Conservation (phyloP, 2,329 filamentous ascomycete species). For the Exophiala spinifera region DNA sequence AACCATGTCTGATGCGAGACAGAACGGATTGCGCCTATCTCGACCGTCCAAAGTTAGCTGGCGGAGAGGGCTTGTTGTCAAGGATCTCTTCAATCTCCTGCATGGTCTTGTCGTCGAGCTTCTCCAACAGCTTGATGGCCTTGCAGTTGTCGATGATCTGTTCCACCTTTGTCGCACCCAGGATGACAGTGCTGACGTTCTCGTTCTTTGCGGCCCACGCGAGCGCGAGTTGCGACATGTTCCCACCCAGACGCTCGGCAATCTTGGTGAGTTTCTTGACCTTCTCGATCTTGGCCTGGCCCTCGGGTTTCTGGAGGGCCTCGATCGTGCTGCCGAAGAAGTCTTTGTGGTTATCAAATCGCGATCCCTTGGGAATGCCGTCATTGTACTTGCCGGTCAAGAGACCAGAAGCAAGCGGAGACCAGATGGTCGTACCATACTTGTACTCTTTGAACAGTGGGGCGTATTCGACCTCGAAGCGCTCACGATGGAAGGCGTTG, state of each 20-base stretch:
- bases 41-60: conserved; percentile 19
- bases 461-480: conserved; percentile 62
- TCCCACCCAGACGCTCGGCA: conserved; percentile 62
- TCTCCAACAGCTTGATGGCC: conserved; percentile 44
- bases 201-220: conserved; percentile 57
- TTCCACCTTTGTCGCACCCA: conserved; percentile 46
- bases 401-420: conserved; percentile 59
- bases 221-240: conserved; percentile 53
- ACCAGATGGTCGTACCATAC: conserved; percentile 62
- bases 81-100: conserved; percentile 43
- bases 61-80: conserved; percentile 23
- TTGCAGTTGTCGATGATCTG: conserved; percentile 46
- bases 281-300: conserved; percentile 52
- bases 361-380: conserved; percentile 57
- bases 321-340: conserved; percentile 49
- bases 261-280: conserved; percentile 52
- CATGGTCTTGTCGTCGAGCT: conserved; percentile 45
- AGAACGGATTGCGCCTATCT: conserved; percentile 18
- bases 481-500: conserved; percentile 60
- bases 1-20: too few species aligned
- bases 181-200: conserved; percentile 54
- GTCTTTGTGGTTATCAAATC: conserved; percentile 55
- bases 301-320: conserved; percentile 37
- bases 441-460: conserved; percentile 60
- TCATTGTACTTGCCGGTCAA: conserved; percentile 67